Evolutionary conservation across 208 protist genomes (phyloP).

Genomic region (Leptomonas pyrrhocoris): DNA sequence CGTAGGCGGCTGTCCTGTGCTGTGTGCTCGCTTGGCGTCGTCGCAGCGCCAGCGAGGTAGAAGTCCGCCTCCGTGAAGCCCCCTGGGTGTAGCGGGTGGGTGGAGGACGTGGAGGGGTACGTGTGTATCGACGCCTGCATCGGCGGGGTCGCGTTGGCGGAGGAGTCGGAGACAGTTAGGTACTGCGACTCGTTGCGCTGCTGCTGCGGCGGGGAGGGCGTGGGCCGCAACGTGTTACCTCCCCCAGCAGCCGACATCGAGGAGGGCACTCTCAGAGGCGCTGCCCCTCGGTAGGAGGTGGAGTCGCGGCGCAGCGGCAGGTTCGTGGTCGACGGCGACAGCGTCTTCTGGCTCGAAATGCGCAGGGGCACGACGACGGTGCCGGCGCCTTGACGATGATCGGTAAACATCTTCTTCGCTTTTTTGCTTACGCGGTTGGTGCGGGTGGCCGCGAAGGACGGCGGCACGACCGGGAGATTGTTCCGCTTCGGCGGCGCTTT

Average conservation of each 20-base stretch:
- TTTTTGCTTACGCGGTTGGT: conserved; percentile 41
- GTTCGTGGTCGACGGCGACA: not conserved
- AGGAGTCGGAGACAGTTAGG: not conserved
- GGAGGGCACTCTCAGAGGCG: not conserved
- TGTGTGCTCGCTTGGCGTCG: conserved; percentile 10
- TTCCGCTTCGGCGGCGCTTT: not conserved
- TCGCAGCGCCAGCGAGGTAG: not conserved
- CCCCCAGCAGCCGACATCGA: not conserved
- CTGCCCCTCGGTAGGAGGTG: not conserved
- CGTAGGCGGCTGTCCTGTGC: not conserved
- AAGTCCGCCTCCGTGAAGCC: conserved; percentile 4
- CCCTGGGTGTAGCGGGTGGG: not conserved
- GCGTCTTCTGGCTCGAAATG: not conserved
- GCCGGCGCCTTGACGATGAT: conserved; percentile 30
- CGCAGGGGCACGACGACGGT: conserved; percentile 46
- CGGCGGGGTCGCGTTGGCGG: not conserved
- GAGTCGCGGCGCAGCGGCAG: not conserved
- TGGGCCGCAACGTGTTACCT: not conserved
- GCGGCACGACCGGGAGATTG: conserved; percentile 8
- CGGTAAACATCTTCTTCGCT: conserved; percentile 59
- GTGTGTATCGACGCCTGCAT: not conserved
- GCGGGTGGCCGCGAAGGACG: conserved; percentile 40
- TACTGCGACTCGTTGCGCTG: conserved; percentile 3
- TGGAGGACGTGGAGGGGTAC: not conserved
- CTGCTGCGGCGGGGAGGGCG: not conserved